Evolutionary conservation across 495 filamentous ascomycete genomes (phyloP).

Genomic region (Xylaria scruposa): DNA sequence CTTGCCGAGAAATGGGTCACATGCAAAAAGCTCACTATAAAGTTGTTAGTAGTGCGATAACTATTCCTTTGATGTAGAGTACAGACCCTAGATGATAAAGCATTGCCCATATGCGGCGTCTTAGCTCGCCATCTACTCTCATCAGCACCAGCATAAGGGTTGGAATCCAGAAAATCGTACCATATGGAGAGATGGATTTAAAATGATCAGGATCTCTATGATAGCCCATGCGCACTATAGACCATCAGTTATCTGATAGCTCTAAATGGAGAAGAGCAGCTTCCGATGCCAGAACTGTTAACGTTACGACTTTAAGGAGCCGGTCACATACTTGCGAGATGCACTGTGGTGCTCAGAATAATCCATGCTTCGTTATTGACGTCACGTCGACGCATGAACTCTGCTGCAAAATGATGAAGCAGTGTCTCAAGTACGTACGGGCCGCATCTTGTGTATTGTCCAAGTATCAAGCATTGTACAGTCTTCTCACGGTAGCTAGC

Average conservation of each 20-base stretch:
- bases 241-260: neutral
- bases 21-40: slow-evolving; percentile 14
- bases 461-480: slow-evolving; percentile 47
- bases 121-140: slow-evolving; percentile 46
- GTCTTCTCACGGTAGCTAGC: slow-evolving; percentile 36
- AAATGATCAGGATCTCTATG: slow-evolving; percentile 50
- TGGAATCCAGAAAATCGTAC: slow-evolving; percentile 7
- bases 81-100: slow-evolving; percentile 39
- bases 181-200: slow-evolving; percentile 44
- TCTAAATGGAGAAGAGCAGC: neutral
- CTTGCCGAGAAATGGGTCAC: slow-evolving; percentile 11
- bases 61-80: neutral
- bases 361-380: slow-evolving; percentile 48
- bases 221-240: slow-evolving; percentile 46
- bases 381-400: slow-evolving; percentile 43
- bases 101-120: slow-evolving; percentile 52
- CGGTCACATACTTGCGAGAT: slow-evolving; percentile 37
- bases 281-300: neutral
- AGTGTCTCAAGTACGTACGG: slow-evolving; percentile 51
- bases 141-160: neutral
- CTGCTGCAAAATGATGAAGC: slow-evolving; percentile 44
- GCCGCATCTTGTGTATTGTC: slow-evolving; percentile 50
- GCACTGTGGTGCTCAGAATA: slow-evolving; percentile 45
- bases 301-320: neutral
- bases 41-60: slow-evolving; percentile 11